Conservation (phyloP, 2,329 filamentous ascomycete species). For the Cadophora malorum region DNA sequence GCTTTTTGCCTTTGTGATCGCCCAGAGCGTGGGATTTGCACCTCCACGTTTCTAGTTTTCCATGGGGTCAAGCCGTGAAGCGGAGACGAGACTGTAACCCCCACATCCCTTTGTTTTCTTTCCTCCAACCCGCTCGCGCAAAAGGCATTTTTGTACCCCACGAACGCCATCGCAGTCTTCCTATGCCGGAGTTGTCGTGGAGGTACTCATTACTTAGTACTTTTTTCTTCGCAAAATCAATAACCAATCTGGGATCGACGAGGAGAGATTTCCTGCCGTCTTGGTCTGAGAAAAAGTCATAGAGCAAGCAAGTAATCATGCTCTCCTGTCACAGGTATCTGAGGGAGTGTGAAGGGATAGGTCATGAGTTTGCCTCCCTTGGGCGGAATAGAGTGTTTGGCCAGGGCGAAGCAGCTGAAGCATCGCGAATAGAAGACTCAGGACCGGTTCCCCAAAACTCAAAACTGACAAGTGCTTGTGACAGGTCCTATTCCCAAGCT, state of each 20-base stretch:
- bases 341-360: not conserved
- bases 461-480: constrained; percentile 12
- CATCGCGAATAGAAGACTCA: constrained; percentile 15
- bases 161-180: not conserved
- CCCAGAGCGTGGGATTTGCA: constrained; percentile 12
- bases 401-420: constrained; percentile 11
- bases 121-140: not conserved
- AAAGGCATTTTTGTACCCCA: constrained; percentile 16
- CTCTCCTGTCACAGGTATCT: constrained; percentile 7
- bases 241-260: not conserved
- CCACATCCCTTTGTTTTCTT: constrained; percentile 1
- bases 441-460: not conserved
- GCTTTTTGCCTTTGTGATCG: constrained; percentile 4
- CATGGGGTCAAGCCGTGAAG: not conserved
- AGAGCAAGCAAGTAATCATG: not conserved
- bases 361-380: not conserved
- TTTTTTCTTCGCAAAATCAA: not conserved
- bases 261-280: not conserved
- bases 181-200: constrained; percentile 13
- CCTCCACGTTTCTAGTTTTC: constrained; percentile 10
- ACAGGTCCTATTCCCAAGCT: not conserved
- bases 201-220: not conserved
- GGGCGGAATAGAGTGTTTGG: constrained; percentile 9
- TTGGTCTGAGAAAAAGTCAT: not conserved
- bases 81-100: constrained; percentile 7